Conservation (phyloP, 2,329 filamentous ascomycete genomes). For the Chaetomium olivaceum region DNA sequence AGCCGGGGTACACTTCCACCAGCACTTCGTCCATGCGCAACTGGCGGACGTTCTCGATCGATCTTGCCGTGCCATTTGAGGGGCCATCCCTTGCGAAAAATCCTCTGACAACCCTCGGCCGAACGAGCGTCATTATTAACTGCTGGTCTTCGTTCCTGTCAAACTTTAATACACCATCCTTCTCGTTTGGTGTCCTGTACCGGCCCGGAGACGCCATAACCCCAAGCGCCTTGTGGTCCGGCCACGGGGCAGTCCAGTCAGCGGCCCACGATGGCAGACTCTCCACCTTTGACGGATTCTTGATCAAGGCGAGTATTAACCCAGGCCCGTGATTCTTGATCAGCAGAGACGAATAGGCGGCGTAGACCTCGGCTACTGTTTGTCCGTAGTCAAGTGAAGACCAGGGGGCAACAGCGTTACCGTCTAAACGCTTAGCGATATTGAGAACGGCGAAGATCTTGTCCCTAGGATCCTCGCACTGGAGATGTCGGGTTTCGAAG, state of each 20-base stretch:
- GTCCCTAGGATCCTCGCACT: conserved; percentile 22
- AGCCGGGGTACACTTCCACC: conserved; percentile 21
- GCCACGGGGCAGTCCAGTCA: conserved; percentile 20
- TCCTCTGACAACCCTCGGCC: conserved; percentile 18
- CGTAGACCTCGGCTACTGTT: conserved; percentile 11
- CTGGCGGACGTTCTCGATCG: conserved; percentile 18
- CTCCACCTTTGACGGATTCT: conserved; percentile 1
- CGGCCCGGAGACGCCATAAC: neutral
- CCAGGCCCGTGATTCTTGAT: conserved; percentile 18
- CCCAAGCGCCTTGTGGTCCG: conserved; percentile 11
- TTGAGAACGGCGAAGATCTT: conserved; percentile 12
- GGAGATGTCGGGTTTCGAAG: conserved; percentile 1
- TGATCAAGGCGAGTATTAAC: conserved; percentile 20
- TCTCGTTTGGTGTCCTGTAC: neutral
- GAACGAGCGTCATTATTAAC: conserved; percentile 13
- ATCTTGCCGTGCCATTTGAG: neutral
- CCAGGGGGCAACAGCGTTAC: neutral
- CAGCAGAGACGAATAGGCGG: conserved; percentile 13
- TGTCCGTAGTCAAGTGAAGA: neutral
- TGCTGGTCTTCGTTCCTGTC: neutral
- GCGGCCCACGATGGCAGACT: conserved; percentile 19
- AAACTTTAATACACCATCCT: conserved; percentile 8
- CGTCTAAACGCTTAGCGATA: conserved; percentile 11
- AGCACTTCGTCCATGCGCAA: conserved; percentile 17
- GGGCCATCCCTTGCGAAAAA: conserved; percentile 13